These are phyloP conservation scores for Staphylotrichum longicolle DNA, from an alignment of 495 filamentous ascomycete genomes.

Conservation along the genomic window DNA sequence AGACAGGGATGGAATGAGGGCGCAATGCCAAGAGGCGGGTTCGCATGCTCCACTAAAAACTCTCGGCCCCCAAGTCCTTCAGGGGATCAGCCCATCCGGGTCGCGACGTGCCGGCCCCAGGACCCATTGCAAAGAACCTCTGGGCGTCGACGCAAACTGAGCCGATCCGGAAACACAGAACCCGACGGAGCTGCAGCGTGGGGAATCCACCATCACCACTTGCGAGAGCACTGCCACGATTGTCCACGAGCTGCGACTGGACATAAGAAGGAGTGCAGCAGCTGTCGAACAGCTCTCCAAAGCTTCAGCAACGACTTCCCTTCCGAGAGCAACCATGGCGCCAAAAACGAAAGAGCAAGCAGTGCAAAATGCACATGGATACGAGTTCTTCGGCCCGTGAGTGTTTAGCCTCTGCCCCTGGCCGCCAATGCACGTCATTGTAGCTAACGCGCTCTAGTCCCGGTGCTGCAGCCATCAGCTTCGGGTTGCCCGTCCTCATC, in stretches of 20 bases:
- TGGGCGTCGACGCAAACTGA: neutral
- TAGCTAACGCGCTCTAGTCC: slow-evolving; percentile 49
- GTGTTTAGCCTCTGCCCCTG: slow-evolving; percentile 36
- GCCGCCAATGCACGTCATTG: neutral
- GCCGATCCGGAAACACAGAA: slow-evolving; percentile 1
- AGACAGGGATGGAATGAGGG: too few relatives aligned
- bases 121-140: neutral
- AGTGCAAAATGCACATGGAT: slow-evolving; percentile 43
- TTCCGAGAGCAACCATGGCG: slow-evolving; percentile 24
- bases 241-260: neutral
- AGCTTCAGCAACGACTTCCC: slow-evolving; percentile 6
- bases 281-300: neutral
- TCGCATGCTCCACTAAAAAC: neutral
- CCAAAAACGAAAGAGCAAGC: slow-evolving; percentile 27
- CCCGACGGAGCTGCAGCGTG: neutral
- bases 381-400: slow-evolving; percentile 88
- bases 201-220: neutral
- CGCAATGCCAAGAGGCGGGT: slow-evolving; percentile 2
- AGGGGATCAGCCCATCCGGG: slow-evolving; percentile 12
- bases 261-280: slow-evolving; percentile 1
- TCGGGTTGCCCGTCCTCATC: slow-evolving; percentile 71
- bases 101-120: slow-evolving; percentile 10
- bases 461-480: slow-evolving; percentile 69
- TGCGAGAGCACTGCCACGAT: neutral
- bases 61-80: neutral